Percentiles rank a stretch among this genome's conserved stretches.
These are phyloP conservation scores for Chaetomium olivaceum DNA, from an alignment of 2,329 filamentous ascomycete genomes.

Conservation along the genomic window DNA sequence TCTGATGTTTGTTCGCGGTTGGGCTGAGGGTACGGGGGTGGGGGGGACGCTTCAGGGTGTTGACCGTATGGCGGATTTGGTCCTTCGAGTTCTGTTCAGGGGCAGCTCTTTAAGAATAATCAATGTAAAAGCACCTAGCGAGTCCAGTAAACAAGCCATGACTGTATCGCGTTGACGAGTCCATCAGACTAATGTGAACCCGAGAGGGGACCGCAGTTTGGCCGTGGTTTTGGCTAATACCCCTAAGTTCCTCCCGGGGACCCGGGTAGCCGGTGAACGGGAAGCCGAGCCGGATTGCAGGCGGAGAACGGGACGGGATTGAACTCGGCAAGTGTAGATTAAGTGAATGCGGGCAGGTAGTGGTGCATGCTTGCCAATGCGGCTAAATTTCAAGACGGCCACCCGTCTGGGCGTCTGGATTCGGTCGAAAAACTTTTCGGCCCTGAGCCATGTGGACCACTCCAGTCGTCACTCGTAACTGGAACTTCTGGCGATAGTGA, in stretches of 20 bases:
- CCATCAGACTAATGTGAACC: too few relatives aligned
- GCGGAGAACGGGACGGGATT: neutral
- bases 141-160: too few relatives aligned
- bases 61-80: too few relatives aligned
- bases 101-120: too few relatives aligned
- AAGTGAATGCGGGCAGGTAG: neutral
- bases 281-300: neutral
- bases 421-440: neutral
- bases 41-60: too few relatives aligned
- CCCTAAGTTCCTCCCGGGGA: neutral
- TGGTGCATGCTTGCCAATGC: neutral
- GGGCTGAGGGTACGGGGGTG: too few relatives aligned
- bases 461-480: neutral
- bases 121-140: too few relatives aligned
- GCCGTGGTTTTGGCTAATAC: too few relatives aligned
- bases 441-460: neutral
- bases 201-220: too few relatives aligned
- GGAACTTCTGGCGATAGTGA: neutral
- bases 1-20: too few relatives aligned
- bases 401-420: neutral
- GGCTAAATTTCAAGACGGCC: neutral
- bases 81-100: too few relatives aligned
- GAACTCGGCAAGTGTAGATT: neutral
- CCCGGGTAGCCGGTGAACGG: neutral
- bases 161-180: too few relatives aligned